Evolutionary conservation across 306 rosid species (phyloP).

Genomic region (Corylus heterophylla): DNA sequence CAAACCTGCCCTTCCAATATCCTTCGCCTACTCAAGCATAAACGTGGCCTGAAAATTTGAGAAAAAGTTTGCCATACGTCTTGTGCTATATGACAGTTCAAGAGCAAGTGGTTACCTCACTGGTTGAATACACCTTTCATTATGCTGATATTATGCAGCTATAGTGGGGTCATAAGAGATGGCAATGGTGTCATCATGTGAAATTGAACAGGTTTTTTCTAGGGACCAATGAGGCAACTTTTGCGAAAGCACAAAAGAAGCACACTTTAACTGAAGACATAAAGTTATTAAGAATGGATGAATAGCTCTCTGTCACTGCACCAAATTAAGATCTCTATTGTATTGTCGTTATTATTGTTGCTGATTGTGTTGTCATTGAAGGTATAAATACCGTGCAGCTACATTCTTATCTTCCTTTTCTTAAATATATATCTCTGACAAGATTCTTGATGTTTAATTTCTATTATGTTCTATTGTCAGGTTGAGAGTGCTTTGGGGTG

Average conservation of each 20-base stretch:
- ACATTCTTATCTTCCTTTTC: not conserved
- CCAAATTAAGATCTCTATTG: not conserved
- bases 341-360: not conserved
- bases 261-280: not conserved
- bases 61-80: not conserved
- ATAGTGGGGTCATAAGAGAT: not conserved
- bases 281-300: not conserved
- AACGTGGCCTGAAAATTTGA: not conserved
- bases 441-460: slow-evolving; percentile 26
- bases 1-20: not conserved
- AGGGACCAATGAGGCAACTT: not conserved
- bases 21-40: not conserved
- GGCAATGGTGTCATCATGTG: not conserved
- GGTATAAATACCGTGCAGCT: not conserved
- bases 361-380: not conserved
- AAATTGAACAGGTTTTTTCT: not conserved
- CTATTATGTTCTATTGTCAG: slow-evolving; percentile 39
- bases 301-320: not conserved
- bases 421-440: slow-evolving; percentile 7
- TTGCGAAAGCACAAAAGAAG: not conserved
- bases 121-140: not conserved
- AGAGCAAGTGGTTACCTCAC: not conserved
- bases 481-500: slow-evolving; percentile 56
- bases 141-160: not conserved
- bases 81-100: not conserved